Evolutionary conservation across 164 flowering plant genomes (phyloP).

Genomic region (Paratinospora sagittata): DNA sequence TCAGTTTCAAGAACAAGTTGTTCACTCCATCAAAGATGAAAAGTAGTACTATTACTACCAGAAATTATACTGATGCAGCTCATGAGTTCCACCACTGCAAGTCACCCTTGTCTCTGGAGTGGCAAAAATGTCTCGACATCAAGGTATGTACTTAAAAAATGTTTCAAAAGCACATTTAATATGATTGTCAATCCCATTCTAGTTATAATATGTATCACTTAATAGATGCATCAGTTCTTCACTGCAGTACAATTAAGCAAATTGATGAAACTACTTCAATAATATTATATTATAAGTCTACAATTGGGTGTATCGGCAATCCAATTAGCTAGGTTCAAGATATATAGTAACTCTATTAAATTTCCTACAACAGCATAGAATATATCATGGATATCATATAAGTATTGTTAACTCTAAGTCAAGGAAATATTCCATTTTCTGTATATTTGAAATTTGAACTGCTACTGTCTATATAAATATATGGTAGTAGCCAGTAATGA

Average conservation of each 20-base stretch:
- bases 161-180: too few species aligned
- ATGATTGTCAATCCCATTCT: not conserved
- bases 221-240: not conserved
- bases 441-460: too few species aligned
- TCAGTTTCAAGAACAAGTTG: conserved; percentile 13
- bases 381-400: too few species aligned
- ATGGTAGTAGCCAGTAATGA: not conserved
- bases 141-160: conserved; percentile 62
- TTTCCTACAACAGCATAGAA: too few species aligned
- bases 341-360: too few species aligned
- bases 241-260: not conserved
- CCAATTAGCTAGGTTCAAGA: too few species aligned
- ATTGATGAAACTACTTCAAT: too few species aligned
- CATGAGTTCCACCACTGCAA: conserved; percentile 49
- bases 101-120: conserved; percentile 59
- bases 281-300: too few species aligned
- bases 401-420: too few species aligned
- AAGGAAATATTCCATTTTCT: too few species aligned
- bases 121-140: conserved; percentile 72
- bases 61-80: conserved; percentile 23
- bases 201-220: not conserved
- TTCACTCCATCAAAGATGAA: conserved; percentile 4
- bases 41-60: not conserved
- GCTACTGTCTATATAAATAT: too few species aligned
- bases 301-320: too few species aligned